Conservation (phyloP, 169 alveolate species). For the Eimeria brunetti region DNA sequence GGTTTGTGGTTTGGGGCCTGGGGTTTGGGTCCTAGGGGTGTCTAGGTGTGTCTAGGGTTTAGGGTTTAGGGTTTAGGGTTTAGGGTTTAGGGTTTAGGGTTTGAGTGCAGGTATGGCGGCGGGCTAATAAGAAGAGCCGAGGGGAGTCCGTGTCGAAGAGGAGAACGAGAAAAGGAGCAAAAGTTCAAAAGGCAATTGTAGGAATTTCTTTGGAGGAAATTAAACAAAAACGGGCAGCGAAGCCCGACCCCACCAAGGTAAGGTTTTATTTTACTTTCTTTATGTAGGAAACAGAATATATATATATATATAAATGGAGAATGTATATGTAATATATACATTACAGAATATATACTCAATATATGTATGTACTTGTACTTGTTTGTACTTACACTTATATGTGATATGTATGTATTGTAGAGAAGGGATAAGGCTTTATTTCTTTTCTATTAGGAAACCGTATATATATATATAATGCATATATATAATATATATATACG, state of each 20-base stretch:
- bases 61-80: background rate
- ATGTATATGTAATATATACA: no score
- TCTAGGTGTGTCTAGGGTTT: background rate
- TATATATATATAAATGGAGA: background rate
- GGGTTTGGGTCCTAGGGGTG: background rate
- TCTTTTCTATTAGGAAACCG: no score
- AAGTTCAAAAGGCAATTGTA: constrained; percentile 97
- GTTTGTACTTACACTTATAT: background rate
- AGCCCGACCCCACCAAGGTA: constrained; percentile 80
- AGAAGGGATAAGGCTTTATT: background rate
- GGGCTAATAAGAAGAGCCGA: constrained; percentile 95
- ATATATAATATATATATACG: background rate
- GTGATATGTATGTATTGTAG: background rate
- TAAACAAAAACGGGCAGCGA: constrained; percentile 82
- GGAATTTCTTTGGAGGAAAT: constrained; percentile 98
- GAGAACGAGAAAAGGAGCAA: constrained; percentile 88
- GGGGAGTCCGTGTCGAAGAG: constrained; percentile 84
- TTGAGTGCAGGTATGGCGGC: constrained; percentile 94
- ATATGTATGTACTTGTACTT: background rate
- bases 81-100: background rate
- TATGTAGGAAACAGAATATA: background rate
- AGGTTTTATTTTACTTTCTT: background rate
- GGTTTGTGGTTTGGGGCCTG: background rate
- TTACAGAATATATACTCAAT: no score
- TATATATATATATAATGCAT: no score